Conservation (phyloP, 192 early-diverging fungal species). For the Obelidium mucronatum region DNA sequence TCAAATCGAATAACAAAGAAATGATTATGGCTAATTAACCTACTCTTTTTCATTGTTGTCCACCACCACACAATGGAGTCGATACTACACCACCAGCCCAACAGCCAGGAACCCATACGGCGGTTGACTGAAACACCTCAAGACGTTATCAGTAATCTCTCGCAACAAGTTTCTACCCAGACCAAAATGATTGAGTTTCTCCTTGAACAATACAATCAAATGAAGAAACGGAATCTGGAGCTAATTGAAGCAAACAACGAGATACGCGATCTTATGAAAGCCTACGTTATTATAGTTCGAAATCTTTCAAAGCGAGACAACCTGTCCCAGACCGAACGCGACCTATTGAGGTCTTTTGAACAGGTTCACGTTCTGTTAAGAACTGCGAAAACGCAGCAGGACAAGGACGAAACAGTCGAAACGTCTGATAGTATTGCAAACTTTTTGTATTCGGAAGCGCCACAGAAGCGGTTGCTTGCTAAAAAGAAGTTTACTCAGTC, state of each 20-base stretch:
- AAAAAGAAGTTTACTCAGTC: neutral
- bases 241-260: conserved; percentile 10
- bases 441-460: no score
- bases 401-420: neutral
- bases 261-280: neutral
- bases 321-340: neutral
- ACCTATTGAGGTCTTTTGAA: neutral
- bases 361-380: neutral
- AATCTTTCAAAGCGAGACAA: neutral
- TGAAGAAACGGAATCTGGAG: neutral
- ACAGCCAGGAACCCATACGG: no score
- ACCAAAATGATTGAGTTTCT: conserved; percentile 4
- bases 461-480: no score
- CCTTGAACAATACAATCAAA: neutral
- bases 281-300: conserved; percentile 7
- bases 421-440: no score
- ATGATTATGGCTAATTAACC: no score
- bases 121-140: no score
- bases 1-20: no score
- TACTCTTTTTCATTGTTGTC: no score
- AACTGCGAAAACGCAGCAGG: neutral
- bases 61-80: no score
- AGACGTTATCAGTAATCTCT: no score
- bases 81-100: no score
- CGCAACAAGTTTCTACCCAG: neutral